Evolutionary conservation across 2,329 filamentous ascomycete genomes (phyloP).

Genomic region (Dothideomycetes sp.): DNA sequence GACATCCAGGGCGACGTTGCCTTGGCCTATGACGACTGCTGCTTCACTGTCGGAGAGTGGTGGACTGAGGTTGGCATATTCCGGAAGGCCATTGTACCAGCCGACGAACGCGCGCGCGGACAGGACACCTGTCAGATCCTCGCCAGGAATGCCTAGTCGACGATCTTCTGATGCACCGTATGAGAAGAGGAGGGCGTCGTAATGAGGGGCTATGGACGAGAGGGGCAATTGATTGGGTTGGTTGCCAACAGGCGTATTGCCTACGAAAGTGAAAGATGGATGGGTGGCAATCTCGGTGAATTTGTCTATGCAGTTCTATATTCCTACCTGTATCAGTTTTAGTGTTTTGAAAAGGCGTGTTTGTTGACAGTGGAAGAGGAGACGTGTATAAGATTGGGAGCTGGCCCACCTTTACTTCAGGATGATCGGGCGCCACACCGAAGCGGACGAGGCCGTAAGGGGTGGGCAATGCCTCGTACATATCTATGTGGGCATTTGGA

Average conservation of each 20-base stretch:
- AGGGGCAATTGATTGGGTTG: conserved; percentile 47
- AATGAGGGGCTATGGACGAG: conserved; percentile 60
- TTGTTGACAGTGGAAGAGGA: not conserved
- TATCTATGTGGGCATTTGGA: conserved; percentile 65
- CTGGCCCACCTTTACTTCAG: conserved; percentile 75
- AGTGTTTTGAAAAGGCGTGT: not conserved
- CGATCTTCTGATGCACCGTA: conserved; percentile 85
- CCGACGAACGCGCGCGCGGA: conserved; percentile 90
- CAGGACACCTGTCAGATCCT: conserved; percentile 65
- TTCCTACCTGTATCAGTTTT: not conserved
- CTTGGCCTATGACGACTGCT: conserved; percentile 83
- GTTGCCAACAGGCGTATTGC: conserved; percentile 72
- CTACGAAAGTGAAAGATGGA: conserved; percentile 77
- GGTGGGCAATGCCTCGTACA: conserved; percentile 91
- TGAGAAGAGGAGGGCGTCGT: conserved; percentile 83
- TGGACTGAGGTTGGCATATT: conserved; percentile 62
- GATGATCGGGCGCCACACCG: conserved; percentile 95
- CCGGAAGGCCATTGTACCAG: conserved; percentile 95
- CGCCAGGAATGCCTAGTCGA: conserved; percentile 67
- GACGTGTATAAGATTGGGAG: not conserved
- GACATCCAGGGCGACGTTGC: conserved; percentile 92
- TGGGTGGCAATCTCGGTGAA: conserved; percentile 81
- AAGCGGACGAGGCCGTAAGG: conserved; percentile 88
- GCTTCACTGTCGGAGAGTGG: conserved; percentile 66
- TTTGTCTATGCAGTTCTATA: conserved; percentile 84